Evolutionary conservation across 2,329 filamentous ascomycete species (phyloP).

Genomic region (Geosmithia flava): DNA sequence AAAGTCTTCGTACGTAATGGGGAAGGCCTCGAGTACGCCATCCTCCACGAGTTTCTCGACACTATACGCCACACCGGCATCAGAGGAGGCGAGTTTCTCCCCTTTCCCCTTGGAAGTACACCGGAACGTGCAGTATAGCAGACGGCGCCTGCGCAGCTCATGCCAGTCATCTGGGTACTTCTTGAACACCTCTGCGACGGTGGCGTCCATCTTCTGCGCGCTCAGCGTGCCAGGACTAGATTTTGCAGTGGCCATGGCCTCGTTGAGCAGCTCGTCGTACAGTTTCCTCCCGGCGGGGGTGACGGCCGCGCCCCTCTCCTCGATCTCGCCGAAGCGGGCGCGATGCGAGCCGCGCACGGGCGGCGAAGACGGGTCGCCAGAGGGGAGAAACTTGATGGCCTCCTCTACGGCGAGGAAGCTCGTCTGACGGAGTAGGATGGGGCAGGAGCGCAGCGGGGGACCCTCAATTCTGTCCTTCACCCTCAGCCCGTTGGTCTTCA

Average conservation of each 20-base stretch:
- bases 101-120: background rate
- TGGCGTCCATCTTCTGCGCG: constrained; percentile 4
- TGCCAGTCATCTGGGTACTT: constrained; percentile 27
- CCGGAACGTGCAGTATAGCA: constrained; percentile 27
- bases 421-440: constrained; percentile 37
- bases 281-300: constrained; percentile 28
- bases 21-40: constrained; percentile 19
- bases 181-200: constrained; percentile 21
- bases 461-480: constrained; percentile 39
- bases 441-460: constrained; percentile 27
- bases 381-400: constrained; percentile 23
- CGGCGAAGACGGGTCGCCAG: constrained; percentile 4
- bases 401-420: constrained; percentile 41
- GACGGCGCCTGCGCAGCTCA: constrained; percentile 16
- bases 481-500: constrained; percentile 25
- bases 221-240: background rate
- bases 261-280: constrained; percentile 29
- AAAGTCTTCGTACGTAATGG: constrained; percentile 42
- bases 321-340: constrained; percentile 39
- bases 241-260: constrained; percentile 9
- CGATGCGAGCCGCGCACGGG: constrained; percentile 24
- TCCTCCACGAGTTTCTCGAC: constrained; percentile 18
- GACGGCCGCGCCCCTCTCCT: constrained; percentile 37
- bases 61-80: background rate
- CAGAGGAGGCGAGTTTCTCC: too few relatives aligned